Percentiles rank a stretch among this genome's conserved stretches.
Evolutionary conservation across 2,329 filamentous ascomycete species (phyloP).

Genomic region (Diaporthe amygdali): DNA sequence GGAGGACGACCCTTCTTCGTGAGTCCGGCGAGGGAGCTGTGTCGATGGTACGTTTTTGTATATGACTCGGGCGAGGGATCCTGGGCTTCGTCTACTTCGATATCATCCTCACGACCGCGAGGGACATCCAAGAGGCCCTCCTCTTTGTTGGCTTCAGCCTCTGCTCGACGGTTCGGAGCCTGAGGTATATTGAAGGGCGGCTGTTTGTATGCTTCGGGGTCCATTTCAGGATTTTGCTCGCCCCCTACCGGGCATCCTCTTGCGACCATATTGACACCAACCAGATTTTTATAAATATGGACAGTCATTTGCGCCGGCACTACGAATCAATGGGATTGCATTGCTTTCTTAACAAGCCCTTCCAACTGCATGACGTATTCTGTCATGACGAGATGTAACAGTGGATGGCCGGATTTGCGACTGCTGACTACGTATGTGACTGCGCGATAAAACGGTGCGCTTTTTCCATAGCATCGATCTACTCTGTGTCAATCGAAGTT

Average conservation of each 20-base stretch:
- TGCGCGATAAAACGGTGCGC: background rate
- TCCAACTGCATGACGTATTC: background rate
- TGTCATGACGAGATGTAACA: background rate
- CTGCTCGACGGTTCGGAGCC: background rate
- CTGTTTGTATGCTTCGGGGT: constrained; percentile 3
- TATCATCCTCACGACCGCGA: background rate
- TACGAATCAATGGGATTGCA: background rate
- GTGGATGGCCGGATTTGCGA: background rate
- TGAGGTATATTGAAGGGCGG: background rate
- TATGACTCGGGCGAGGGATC: background rate
- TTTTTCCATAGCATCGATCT: background rate
- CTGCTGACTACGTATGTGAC: background rate
- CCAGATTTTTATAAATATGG: background rate
- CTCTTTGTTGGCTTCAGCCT: background rate
- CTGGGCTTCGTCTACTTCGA: background rate
- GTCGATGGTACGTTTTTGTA: background rate
- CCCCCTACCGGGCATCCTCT: background rate
- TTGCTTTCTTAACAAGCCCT: background rate
- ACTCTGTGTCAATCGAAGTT: background rate
- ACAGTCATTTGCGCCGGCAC: background rate
- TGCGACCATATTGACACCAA: background rate
- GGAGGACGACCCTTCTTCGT: background rate
- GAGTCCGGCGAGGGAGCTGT: background rate
- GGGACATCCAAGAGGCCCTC: background rate
- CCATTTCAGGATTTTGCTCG: background rate